Conservation (phyloP, 2,329 filamentous ascomycete genomes). For the Fusarium solani-melongenae region DNA sequence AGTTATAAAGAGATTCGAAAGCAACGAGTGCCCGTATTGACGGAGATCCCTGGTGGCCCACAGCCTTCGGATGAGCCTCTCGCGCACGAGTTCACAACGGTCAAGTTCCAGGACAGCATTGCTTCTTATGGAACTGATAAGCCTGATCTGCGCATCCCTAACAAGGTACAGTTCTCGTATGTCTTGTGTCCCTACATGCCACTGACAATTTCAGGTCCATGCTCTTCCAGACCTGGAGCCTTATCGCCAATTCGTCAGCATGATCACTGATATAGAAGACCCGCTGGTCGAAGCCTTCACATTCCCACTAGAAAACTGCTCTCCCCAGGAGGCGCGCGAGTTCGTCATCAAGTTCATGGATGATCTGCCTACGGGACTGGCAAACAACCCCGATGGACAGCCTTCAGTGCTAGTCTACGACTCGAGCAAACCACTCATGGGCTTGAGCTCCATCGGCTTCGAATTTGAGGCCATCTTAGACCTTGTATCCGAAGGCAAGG, state of each 20-base stretch:
- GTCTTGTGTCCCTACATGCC: too few relatives aligned
- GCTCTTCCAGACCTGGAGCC: constrained; percentile 68
- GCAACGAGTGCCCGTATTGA: constrained; percentile 47
- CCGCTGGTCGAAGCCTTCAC: constrained; percentile 82
- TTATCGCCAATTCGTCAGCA: constrained; percentile 74
- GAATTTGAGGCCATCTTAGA: constrained; percentile 69
- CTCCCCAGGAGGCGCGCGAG: constrained; percentile 63
- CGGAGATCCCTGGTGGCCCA: constrained; percentile 36
- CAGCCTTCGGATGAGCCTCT: constrained; percentile 29
- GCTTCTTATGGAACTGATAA: constrained; percentile 87
- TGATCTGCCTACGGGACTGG: constrained; percentile 66
- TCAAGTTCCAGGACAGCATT: constrained; percentile 69
- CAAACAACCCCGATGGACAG: constrained; percentile 78
- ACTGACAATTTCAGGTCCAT: constrained; percentile 66
- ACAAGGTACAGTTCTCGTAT: constrained; percentile 64
- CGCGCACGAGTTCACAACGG: constrained; percentile 47
- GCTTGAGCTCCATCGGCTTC: constrained; percentile 79
- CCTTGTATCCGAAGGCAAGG: constrained; percentile 52
- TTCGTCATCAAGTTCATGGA: constrained; percentile 81
- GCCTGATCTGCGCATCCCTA: constrained; percentile 83
- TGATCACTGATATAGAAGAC: constrained; percentile 75
- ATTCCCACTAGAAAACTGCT: constrained; percentile 66
- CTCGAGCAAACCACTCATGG: constrained; percentile 76
- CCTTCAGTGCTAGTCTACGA: constrained; percentile 85
- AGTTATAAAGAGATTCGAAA: constrained; percentile 73